Base-by-base conservation (phyloP, 768 basidiomycete genomes). In the Albatrellus ellisii region DNA sequence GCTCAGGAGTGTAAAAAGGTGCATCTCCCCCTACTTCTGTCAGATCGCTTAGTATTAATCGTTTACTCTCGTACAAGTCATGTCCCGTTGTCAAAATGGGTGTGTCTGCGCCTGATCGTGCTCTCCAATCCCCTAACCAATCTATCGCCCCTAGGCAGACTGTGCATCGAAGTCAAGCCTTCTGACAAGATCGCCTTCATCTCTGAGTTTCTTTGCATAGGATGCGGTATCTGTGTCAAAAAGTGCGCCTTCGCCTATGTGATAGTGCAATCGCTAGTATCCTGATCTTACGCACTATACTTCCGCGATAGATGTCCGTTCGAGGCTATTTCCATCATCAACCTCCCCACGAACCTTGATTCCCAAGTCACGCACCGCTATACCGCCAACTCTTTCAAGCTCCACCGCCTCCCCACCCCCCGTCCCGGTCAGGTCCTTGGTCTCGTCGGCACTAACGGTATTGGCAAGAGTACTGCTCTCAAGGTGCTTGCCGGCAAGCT, bases 221-320 rank as follows among this genome's bases (percentile, higher is more conserved):
- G 95, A 54, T 99, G 95, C 62, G 95, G 95, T 85, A 98, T 99
- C 56, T 99, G 95, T 60, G 92, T 97, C 26, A 97, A 98, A 67
- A 99, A 97, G 94, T 95, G 56, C 59, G 82, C n/a, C n/a, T n/a
- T n/a, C n/a, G n/a, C n/a, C n/a, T n/a, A n/a, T n/a, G n/a, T n/a
- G n/a, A n/a, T 65, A 5, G 6, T 3, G 3, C 18, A 12, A 31
- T 20, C 6, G 7, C 8, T 4, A 20, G 12, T 22, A 29, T 44
- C 32, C 18, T 36, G 8, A 18, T 14, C 26, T 28, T 18, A 10
- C 35, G 14, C 14, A n/a, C 41, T 25, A 32, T 45, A 21, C 26
- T 27, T 21, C 29, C 7, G 12, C 8, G 36, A 27, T 29, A 98
- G 94, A 64, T 99, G 95, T 57, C 95, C 95, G 21, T 99, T 99